These are phyloP conservation scores for Elymus sibiricus DNA, from an alignment of 176 grass and related monocot species.

Conservation along the genomic window DNA sequence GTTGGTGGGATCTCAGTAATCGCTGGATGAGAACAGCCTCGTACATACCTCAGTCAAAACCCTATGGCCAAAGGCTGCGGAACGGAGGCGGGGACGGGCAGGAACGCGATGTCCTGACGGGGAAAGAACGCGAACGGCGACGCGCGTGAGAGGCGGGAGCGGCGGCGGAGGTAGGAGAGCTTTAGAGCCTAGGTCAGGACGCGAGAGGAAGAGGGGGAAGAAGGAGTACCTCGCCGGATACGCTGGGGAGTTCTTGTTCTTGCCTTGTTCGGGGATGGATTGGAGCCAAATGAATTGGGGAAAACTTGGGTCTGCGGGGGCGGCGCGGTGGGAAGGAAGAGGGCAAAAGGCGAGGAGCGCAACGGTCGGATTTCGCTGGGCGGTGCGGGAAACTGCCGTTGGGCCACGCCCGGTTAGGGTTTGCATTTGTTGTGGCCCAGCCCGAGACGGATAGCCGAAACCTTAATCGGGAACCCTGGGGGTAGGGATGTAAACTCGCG, in stretches of 20 bases:
- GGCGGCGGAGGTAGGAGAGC: background rate
- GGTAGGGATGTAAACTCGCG: too few relatives aligned
- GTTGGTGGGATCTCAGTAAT: background rate
- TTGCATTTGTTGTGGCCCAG: background rate
- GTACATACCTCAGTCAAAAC: background rate
- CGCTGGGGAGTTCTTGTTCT: background rate
- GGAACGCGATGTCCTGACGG: background rate
- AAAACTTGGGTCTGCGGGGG: background rate
- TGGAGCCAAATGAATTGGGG: background rate
- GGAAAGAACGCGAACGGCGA: background rate
- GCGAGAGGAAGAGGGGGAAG: background rate
- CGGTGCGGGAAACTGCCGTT: background rate
- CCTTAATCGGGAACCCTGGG: too few relatives aligned
- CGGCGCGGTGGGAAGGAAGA: background rate
- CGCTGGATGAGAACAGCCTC: background rate
- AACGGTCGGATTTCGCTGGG: conserved; percentile 44
- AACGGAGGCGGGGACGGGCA: background rate
- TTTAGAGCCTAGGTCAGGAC: background rate
- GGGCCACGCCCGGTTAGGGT: background rate
- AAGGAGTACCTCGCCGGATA: too few relatives aligned
- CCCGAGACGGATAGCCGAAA: too few relatives aligned
- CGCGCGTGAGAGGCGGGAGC: background rate
- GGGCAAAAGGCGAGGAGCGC: background rate
- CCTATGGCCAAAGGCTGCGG: background rate
- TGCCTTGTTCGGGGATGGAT: background rate